phyloP scores from a whole-genome alignment of 2,329 filamentous ascomycete genomes.

The Whalleya microplaca region DNA sequence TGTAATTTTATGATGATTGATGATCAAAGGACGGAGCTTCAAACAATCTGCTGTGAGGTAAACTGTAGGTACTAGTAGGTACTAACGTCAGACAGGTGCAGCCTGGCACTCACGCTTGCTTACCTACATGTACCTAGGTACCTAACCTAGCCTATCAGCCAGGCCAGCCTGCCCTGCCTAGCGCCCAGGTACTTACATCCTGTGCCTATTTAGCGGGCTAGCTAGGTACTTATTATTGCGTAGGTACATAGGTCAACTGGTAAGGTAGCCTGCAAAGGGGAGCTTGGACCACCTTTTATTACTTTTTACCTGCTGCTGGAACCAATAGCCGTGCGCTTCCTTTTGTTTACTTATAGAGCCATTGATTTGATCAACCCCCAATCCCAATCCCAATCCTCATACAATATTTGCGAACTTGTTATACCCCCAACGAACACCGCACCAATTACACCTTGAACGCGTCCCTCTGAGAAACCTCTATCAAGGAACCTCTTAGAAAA shows the following conservation, averaged over 20 bases:
- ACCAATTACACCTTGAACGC: slow-evolving; percentile 20
- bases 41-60: too few relatives aligned
- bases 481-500: too few relatives aligned
- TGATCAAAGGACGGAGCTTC: slow-evolving; percentile 13
- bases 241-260: too few relatives aligned
- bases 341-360: slow-evolving; percentile 29
- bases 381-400: slow-evolving; percentile 5
- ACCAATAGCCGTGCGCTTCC: background rate
- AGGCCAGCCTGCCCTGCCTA: too few relatives aligned
- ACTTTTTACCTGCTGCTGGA: background rate
- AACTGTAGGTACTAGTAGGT: too few relatives aligned
- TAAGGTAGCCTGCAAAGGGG: slow-evolving; percentile 1
- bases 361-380: slow-evolving; percentile 18
- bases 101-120: slow-evolving; percentile 19
- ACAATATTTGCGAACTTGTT: slow-evolving; percentile 15
- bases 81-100: slow-evolving; percentile 37
- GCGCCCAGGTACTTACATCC: too few relatives aligned
- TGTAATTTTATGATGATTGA: background rate
- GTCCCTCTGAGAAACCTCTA: slow-evolving; percentile 10
- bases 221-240: background rate
- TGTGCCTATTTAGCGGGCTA: slow-evolving; percentile 1
- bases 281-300: slow-evolving; percentile 19
- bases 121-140: too few relatives aligned
- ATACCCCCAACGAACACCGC: slow-evolving; percentile 6
- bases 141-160: too few relatives aligned